Evolutionary conservation across 2,329 filamentous ascomycete species (phyloP).

Genomic region (Ophiostoma piceae): DNA sequence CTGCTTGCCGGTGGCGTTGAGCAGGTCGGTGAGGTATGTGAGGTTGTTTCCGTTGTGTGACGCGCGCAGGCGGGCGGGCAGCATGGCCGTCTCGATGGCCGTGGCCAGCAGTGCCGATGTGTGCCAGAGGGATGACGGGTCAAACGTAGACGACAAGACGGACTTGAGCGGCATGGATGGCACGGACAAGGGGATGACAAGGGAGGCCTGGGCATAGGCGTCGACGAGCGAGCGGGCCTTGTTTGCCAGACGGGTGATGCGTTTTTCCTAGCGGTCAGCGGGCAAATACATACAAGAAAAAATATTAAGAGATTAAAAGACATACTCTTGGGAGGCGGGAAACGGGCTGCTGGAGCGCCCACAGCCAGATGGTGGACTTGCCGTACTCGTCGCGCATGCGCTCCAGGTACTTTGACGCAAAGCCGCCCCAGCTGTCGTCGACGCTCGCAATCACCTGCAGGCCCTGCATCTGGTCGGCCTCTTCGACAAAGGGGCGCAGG

Average conservation of each 20-base stretch:
- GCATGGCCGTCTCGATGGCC: slow-evolving; percentile 70
- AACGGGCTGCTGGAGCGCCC: slow-evolving; percentile 66
- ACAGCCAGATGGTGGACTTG: slow-evolving; percentile 81
- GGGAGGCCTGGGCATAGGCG: slow-evolving; percentile 64
- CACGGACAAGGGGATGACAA: slow-evolving; percentile 70
- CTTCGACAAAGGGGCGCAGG: slow-evolving; percentile 79
- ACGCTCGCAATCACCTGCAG: slow-evolving; percentile 68
- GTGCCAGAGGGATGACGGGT: slow-evolving; percentile 69
- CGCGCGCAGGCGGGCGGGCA: slow-evolving; percentile 65
- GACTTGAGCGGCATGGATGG: slow-evolving; percentile 45
- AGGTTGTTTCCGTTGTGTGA: slow-evolving; percentile 40
- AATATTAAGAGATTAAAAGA: slow-evolving; percentile 22
- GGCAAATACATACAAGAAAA: background rate
- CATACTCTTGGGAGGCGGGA: slow-evolving; percentile 49
- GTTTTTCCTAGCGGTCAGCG: slow-evolving; percentile 46
- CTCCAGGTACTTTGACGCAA: slow-evolving; percentile 67
- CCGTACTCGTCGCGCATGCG: slow-evolving; percentile 83
- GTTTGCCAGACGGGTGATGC: slow-evolving; percentile 64
- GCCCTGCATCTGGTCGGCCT: slow-evolving; percentile 87
- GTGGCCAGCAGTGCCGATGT: slow-evolving; percentile 69
- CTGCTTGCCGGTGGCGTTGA: slow-evolving; percentile 74
- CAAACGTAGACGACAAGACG: slow-evolving; percentile 40
- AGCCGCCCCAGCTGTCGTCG: slow-evolving; percentile 79
- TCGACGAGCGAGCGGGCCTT: slow-evolving; percentile 65
- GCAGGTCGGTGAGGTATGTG: slow-evolving; percentile 56